Evolutionary conservation across 176 grass and related monocot species (phyloP), one percentile per base, ranked within the genome.

Genomic region (Raddia guianensis): DNA sequence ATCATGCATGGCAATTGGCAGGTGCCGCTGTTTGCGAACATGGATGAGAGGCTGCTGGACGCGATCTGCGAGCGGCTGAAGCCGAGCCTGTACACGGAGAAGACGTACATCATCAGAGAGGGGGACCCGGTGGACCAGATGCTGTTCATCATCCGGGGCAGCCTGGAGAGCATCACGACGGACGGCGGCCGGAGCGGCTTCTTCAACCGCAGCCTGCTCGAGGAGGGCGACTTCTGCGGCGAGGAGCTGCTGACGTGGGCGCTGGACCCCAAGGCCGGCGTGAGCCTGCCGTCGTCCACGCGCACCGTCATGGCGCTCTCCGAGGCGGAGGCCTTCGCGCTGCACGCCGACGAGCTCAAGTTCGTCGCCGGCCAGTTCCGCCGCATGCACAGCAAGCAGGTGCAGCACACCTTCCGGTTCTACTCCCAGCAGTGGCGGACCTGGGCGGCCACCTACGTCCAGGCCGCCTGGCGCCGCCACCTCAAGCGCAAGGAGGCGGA

Each of bases 401-500:
- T 94, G 50, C 92, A 94, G 83, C 89, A 94, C 62, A 94, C 92
- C 0, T 94, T 94, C 70, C 15, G 89, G 13, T 94, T 94, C 82
- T 94, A 94, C 73, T 94, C 89, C 11, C 92, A 94, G 72, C 86
- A 94, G 83, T 94, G 92, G 92, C 73, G 92, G 27, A 89, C 89
- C 0, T 91, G 89, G 89, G 92, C 92, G 4, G 79, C 91, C 46
- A 88, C 86, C 60, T 94, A 91, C 75, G 78, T 94, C 65, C 86
- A 94, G 73, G 88, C 91, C 0, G 91, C 91, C 0, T 94, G 91
- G 86, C 72, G 91, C 0, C 27, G 91, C 0, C 89, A 91, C 49
- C 62, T 82, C 49, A 94, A 91, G 86, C 63, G 92, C 51, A 89
- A 69, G 80, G 57, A 63, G 3, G 83, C 88, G 5, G 91, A 94